Percentiles rank a stretch among this genome's conserved stretches.
These are phyloP conservation scores for Colletotrichum abscissum DNA, from an alignment of 2,329 filamentous ascomycete species.

Conservation along the genomic window DNA sequence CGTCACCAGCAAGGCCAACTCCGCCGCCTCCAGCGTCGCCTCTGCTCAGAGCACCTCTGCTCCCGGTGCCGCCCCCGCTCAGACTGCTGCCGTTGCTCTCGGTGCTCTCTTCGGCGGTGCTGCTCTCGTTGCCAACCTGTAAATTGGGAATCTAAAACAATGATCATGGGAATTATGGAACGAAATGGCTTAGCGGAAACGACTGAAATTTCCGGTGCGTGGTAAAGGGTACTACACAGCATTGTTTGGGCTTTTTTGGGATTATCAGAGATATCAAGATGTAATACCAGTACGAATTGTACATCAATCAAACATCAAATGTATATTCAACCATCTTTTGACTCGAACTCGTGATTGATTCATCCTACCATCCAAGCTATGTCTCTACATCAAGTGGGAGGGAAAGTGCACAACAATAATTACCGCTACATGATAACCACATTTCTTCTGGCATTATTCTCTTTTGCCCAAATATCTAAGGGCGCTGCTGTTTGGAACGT, in stretches of 20 bases:
- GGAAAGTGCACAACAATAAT: too few relatives aligned
- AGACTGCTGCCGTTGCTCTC: constrained; percentile 56
- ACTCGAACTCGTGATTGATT: too few relatives aligned
- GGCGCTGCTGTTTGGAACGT: background rate
- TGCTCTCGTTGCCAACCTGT: constrained; percentile 57
- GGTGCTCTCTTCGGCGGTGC: constrained; percentile 60
- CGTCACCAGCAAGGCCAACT: constrained; percentile 6
- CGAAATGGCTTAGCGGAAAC: background rate
- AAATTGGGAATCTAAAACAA: constrained; percentile 38
- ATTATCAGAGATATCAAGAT: constrained; percentile 27
- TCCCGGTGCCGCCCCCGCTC: constrained; percentile 44
- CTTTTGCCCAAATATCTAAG: background rate
- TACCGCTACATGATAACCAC: too few relatives aligned
- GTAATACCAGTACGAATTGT: constrained; percentile 34
- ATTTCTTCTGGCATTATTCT: too few relatives aligned
- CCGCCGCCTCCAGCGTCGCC: background rate
- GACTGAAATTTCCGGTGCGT: background rate
- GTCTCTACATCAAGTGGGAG: too few relatives aligned
- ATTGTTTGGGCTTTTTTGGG: constrained; percentile 24
- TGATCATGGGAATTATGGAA: background rate
- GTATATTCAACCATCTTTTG: background rate
- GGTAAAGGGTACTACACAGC: constrained; percentile 17
- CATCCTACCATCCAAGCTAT: too few relatives aligned
- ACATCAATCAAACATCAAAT: constrained; percentile 18
- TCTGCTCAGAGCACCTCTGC: constrained; percentile 31